A percentile compares a stretch with the other conserved stretches of the same genome.
Evolutionary conservation across 352 stramenopile genomes (phyloP).

Genomic region (Globisporangium canariense): DNA sequence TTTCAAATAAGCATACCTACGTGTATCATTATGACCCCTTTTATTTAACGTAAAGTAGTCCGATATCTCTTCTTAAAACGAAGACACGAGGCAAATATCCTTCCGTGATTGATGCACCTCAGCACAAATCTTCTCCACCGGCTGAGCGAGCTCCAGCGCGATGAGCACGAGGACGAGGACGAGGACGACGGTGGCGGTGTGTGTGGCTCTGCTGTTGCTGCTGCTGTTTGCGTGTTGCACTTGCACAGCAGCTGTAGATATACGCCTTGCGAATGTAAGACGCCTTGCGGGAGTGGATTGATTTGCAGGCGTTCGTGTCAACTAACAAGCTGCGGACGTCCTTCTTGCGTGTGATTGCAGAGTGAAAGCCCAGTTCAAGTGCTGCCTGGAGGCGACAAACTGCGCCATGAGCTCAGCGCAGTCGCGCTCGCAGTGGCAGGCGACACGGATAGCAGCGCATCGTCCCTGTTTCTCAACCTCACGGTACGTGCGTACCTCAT

Average conservation of each 20-base stretch:
- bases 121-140: neutral
- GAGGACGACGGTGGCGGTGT: neutral
- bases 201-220: slow-evolving; percentile 4
- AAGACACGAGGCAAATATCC: neutral
- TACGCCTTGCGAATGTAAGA: slow-evolving; percentile 22
- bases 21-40: neutral
- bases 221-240: slow-evolving; percentile 6
- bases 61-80: too few relatives aligned
- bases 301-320: neutral
- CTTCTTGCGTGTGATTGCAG: neutral
- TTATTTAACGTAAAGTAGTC: too few relatives aligned
- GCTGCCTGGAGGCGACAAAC: neutral
- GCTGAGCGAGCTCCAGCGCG: neutral
- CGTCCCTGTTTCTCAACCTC: neutral
- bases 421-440: neutral
- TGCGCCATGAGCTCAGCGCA: neutral
- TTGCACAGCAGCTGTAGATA: slow-evolving; percentile 1
- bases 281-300: neutral
- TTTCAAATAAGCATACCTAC: too few relatives aligned
- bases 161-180: neutral
- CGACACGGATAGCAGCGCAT: neutral
- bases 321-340: neutral
- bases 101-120: neutral
- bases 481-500: slow-evolving; percentile 9
- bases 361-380: neutral